Percentiles rank a stretch among this genome's conserved stretches.
These are phyloP conservation scores for Parvularia atlantis DNA, from an alignment of 78 protist species.

Conservation along the genomic window DNA sequence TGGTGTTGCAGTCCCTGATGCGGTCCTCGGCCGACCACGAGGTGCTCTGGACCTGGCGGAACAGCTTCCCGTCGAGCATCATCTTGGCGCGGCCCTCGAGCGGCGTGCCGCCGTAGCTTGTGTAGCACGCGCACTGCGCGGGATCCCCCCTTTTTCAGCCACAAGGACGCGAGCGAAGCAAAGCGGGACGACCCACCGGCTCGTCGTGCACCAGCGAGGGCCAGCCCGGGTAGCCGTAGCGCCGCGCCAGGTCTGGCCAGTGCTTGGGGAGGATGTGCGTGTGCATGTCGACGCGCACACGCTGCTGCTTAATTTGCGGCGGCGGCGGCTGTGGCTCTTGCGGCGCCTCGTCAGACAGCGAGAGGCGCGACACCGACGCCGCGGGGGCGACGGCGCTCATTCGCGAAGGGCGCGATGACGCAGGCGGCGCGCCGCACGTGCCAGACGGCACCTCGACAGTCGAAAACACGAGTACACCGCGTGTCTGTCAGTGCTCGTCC, in stretches of 20 bases:
- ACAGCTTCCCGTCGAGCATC: conserved; percentile 56
- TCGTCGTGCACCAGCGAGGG: conserved; percentile 57
- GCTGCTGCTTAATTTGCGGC: no score
- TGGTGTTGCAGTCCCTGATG: conserved; percentile 50
- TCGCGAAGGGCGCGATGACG: no score
- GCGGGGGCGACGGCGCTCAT: no score
- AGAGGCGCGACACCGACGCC: no score
- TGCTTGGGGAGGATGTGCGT: conserved; percentile 77
- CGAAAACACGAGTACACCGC: no score
- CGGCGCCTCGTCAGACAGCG: no score
- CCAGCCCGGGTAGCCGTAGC: conserved; percentile 75
- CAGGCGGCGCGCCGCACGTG: no score
- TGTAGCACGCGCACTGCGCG: not conserved
- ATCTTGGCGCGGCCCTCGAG: conserved; percentile 42
- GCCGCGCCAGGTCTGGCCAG: conserved; percentile 56
- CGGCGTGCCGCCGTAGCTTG: not conserved
- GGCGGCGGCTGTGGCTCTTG: no score
- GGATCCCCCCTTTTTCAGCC: not conserved
- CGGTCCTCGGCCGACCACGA: conserved; percentile 60
- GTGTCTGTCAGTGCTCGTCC: no score
- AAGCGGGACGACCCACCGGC: not conserved
- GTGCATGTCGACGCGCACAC: conserved; percentile 79
- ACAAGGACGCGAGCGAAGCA: not conserved
- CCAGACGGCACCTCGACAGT: no score
- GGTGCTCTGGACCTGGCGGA: conserved; percentile 67